A percentile compares a stretch with the other conserved stretches of the same genome.
These are phyloP conservation scores for Globisporangium middletonii DNA, from an alignment of 352 stramenopile genomes.

Conservation along the genomic window DNA sequence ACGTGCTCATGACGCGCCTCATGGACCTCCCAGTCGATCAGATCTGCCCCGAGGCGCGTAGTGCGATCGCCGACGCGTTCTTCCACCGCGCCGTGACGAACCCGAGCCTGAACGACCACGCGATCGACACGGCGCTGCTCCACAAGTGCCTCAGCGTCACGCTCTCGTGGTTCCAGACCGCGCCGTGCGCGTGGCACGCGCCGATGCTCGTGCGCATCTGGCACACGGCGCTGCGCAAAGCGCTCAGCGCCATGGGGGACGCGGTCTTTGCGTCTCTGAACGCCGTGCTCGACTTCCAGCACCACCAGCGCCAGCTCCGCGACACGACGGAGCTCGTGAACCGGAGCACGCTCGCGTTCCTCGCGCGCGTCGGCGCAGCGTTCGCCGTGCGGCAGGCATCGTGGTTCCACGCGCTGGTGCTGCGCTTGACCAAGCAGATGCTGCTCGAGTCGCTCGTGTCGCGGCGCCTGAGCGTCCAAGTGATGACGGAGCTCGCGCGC, in stretches of 20 bases:
- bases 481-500: constrained; percentile 27
- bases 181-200: constrained; percentile 67
- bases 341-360: constrained; percentile 51
- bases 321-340: constrained; percentile 36
- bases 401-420: constrained; percentile 33
- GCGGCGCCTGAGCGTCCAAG: constrained; percentile 33
- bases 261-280: constrained; percentile 43
- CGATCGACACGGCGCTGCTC: constrained; percentile 45
- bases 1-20: constrained; percentile 38
- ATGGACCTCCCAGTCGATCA: constrained; percentile 34
- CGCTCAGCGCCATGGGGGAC: constrained; percentile 25
- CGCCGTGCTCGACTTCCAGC: constrained; percentile 52
- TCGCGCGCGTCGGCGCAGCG: constrained; percentile 27
- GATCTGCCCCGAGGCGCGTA: constrained; percentile 42
- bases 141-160: constrained; percentile 38
- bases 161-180: constrained; percentile 48
- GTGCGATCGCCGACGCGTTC: constrained; percentile 54
- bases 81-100: constrained; percentile 53
- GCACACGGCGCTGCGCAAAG: constrained; percentile 47
- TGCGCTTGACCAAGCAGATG: constrained; percentile 51
- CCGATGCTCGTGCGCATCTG: constrained; percentile 50
- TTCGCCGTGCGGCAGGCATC: constrained; percentile 21
- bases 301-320: constrained; percentile 17
- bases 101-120: constrained; percentile 24
- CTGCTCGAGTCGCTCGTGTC: constrained; percentile 45